These are phyloP conservation scores for Trichosporon faecale DNA, from an alignment of 1,284 basidiomycete genomes.

Conservation along the genomic window DNA sequence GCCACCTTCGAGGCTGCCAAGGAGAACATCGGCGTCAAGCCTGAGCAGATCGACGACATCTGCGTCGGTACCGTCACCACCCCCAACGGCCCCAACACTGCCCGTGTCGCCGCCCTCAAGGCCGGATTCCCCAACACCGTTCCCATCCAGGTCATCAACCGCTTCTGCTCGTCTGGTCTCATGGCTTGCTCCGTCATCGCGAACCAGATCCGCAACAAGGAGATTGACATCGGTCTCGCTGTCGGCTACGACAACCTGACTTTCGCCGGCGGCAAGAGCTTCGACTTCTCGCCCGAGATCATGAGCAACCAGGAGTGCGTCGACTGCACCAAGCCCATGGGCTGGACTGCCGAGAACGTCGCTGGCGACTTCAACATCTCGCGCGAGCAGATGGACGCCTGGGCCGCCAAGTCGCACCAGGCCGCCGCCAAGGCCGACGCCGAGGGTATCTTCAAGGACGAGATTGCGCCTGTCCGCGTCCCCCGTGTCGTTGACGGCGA, in stretches of 20 bases:
- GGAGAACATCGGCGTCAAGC: constrained; percentile 26
- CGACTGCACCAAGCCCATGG: constrained; percentile 94
- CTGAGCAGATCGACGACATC: constrained; percentile 27
- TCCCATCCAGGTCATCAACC: constrained; percentile 83
- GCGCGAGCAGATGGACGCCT: constrained; percentile 77
- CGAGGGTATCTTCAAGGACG: constrained; percentile 82
- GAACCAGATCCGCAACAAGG: constrained; percentile 75
- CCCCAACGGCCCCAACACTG: constrained; percentile 20
- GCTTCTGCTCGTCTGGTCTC: constrained; percentile 91
- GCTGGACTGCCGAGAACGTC: constrained; percentile 95
- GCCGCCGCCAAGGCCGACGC: constrained; percentile 85
- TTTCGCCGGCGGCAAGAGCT: constrained; percentile 10
- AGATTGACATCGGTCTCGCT: constrained; percentile 91
- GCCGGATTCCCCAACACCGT: constrained; percentile 46
- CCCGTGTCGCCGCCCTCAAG: constrained; percentile 20
- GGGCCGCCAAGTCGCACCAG: constrained; percentile 74
- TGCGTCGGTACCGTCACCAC: constrained; percentile 22
- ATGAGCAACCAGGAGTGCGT: constrained; percentile 72
- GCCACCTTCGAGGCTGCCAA: constrained; percentile 27
- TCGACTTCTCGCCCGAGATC: constrained; percentile 64
- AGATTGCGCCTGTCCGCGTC: constrained; percentile 81
- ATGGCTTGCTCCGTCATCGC: constrained; percentile 68
- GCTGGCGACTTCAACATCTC: constrained; percentile 75
- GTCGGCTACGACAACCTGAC: constrained; percentile 96
- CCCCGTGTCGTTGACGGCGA: constrained; percentile 31